These are phyloP conservation scores for Aschersonia sp. DNA, from an alignment of 2,329 filamentous ascomycete genomes.

Conservation along the genomic window DNA sequence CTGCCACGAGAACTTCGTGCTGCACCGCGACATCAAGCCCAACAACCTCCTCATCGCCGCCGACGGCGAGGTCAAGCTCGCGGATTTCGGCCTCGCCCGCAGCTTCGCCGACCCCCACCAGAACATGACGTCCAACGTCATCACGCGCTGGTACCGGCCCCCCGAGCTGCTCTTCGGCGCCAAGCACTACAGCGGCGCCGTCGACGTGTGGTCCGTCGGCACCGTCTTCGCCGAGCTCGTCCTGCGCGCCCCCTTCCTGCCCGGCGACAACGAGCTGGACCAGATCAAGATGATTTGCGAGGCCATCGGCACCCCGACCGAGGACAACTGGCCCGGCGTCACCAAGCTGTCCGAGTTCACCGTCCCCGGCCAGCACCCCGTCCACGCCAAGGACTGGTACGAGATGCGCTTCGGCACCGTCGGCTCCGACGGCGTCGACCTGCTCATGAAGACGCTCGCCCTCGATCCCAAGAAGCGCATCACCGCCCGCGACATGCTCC, in stretches of 20 bases:
- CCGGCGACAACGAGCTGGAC: conserved; percentile 71
- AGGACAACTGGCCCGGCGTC: conserved; percentile 93
- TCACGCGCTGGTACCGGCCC: conserved; percentile 93
- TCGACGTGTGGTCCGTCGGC: conserved; percentile 89
- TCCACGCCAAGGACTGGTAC: conserved; percentile 59
- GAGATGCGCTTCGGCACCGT: conserved; percentile 63
- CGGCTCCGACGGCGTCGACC: conserved; percentile 69
- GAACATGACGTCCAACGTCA: conserved; percentile 85
- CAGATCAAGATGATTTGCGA: conserved; percentile 76
- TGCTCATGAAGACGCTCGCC: conserved; percentile 71
- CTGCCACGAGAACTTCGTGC: conserved; percentile 85
- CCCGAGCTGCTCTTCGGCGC: conserved; percentile 89
- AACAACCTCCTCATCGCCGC: conserved; percentile 94
- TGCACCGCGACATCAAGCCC: conserved; percentile 97
- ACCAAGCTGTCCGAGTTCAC: conserved; percentile 67
- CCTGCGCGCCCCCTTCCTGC: conserved; percentile 67
- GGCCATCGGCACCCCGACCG: conserved; percentile 76
- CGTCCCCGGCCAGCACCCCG: conserved; percentile 45
- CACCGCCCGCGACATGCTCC: conserved; percentile 61
- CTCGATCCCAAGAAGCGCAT: conserved; percentile 79
- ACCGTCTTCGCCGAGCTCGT: conserved; percentile 88
- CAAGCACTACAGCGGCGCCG: conserved; percentile 74
- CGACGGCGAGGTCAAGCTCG: conserved; percentile 86
- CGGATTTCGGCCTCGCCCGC: conserved; percentile 91
- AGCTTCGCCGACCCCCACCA: conserved; percentile 78